Conservation (phyloP, 805 yeast genomes). For the Candida nemodendra region DNA sequence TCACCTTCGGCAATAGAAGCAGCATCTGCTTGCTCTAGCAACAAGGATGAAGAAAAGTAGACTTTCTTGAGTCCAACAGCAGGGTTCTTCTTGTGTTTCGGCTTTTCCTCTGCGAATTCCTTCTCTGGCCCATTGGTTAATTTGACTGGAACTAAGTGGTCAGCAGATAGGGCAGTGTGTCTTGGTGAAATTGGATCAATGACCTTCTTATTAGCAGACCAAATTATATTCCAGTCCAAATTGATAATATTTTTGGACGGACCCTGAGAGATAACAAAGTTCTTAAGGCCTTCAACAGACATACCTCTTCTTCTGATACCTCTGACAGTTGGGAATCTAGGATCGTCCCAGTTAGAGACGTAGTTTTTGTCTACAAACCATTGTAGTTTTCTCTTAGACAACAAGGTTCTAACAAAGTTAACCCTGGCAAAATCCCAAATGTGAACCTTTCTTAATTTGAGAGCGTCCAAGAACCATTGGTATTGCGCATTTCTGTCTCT, state of each 20-base stretch:
- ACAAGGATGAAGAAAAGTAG: constrained; percentile 56
- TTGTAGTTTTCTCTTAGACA: constrained; percentile 96
- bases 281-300: constrained; percentile 96
- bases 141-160: constrained; percentile 67
- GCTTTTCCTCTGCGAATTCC: constrained; percentile 66
- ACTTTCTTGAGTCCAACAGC: constrained; percentile 85
- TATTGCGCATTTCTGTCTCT: constrained; percentile 98
- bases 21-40: constrained; percentile 87
- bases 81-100: constrained; percentile 94
- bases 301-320: constrained; percentile 99
- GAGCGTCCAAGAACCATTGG: constrained; percentile 87
- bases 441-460: constrained; percentile 85
- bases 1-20: constrained; percentile 68
- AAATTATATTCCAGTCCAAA: constrained; percentile 94
- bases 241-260: constrained; percentile 97
- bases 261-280: constrained; percentile 93
- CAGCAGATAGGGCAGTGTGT: constrained; percentile 72
- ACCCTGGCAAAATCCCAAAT: constrained; percentile 98
- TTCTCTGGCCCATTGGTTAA: constrained; percentile 67
- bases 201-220: constrained; percentile 97
- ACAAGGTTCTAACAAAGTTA: constrained; percentile 91
- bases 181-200: constrained; percentile 98
- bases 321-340: constrained; percentile 98
- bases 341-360: constrained; percentile 97
- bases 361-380: constrained; percentile 95